These are phyloP conservation scores for Pythium utonaiense DNA, from an alignment of 352 stramenopile genomes.

Conservation along the genomic window DNA sequence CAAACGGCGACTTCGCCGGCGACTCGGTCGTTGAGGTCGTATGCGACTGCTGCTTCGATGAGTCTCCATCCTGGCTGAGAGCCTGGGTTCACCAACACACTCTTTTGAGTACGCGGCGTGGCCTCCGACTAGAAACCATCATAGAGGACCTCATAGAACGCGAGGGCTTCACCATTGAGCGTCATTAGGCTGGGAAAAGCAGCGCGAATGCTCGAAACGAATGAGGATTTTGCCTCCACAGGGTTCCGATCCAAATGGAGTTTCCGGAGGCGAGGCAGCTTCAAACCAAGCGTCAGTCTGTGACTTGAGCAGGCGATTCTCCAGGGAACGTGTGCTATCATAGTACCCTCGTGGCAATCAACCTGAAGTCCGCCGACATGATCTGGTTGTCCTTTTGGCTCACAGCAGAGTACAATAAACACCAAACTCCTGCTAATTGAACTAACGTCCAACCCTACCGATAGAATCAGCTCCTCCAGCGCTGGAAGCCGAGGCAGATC, in stretches of 20 bases:
- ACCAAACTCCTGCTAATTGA: too few species aligned
- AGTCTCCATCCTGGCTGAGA: neutral
- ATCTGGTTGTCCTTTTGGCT: conserved; percentile 47
- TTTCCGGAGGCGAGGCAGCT: conserved; percentile 47
- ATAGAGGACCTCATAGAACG: conserved; percentile 26
- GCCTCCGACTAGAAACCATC: neutral
- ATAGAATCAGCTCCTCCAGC: conserved; percentile 52
- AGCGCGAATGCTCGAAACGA: conserved; percentile 20
- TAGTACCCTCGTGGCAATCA: conserved; percentile 32
- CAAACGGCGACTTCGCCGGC: neutral
- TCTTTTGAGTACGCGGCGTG: too few species aligned
- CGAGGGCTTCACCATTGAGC: conserved; percentile 55
- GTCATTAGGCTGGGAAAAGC: conserved; percentile 44
- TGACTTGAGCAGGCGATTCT: neutral
- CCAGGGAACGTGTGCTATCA: neutral
- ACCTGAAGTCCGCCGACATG: conserved; percentile 35
- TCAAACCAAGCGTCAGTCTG: neutral
- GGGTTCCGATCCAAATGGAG: conserved; percentile 44
- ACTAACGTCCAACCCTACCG: conserved; percentile 20
- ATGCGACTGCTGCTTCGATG: neutral
- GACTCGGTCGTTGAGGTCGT: neutral
- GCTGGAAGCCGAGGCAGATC: conserved; percentile 35
- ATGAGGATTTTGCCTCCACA: conserved; percentile 15
- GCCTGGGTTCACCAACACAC: neutral
- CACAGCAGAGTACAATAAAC: neutral